Base-by-base conservation (phyloP, 2,329 filamentous ascomycete genomes). In the Davidsoniella neocaledoniae region DNA sequence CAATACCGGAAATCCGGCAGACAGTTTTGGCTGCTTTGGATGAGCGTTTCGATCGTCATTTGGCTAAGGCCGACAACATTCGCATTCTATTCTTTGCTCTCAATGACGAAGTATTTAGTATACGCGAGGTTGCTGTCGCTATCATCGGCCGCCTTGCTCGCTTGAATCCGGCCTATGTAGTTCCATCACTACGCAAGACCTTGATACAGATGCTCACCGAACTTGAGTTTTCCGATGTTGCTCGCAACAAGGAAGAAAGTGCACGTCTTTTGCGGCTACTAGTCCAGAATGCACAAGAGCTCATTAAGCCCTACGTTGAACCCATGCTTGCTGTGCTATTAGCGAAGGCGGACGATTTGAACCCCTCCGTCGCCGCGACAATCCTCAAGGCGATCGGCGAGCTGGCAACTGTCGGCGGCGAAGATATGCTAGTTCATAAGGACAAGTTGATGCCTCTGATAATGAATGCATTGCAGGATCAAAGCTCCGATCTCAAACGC, bases 21-120 rank as follows among this genome's bases (percentile, higher is more conserved):
- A 94, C 86, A 0, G 90, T 98, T 2, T 73, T 98, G 19, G 79
- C 81, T 46, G 91, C 91, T 16, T 73, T 99, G 8, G 91, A 96
- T 62, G 79, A 85, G 56, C 84, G 91, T 47, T 99, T 99, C 59
- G 91, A 98, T 61, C 81, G 86, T 43, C 91, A 98, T 62, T 72
- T 99, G n/a, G 87, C 87, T 40, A 94, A 95, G 63, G 88, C 93
- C 1, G 90, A 98, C 63, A 98, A 98, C 60, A 93, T 98, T 44
- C 80, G 93, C 17, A 94, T 88, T 12, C 68, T 98, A 0, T 96
- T 99, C 64, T 81, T 96, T 53, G 90, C 91, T 0, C 74, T 98
- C 14, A 95, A 98, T 57, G 91, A 99, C 58, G 90, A 96, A 60
- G 76, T 87, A 1, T 98, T 96, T 56, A 73, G 80, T 2, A 94